Base-by-base conservation (phyloP, 2,329 filamentous ascomycete genomes). In the Pestalotiopsis sp. region DNA sequence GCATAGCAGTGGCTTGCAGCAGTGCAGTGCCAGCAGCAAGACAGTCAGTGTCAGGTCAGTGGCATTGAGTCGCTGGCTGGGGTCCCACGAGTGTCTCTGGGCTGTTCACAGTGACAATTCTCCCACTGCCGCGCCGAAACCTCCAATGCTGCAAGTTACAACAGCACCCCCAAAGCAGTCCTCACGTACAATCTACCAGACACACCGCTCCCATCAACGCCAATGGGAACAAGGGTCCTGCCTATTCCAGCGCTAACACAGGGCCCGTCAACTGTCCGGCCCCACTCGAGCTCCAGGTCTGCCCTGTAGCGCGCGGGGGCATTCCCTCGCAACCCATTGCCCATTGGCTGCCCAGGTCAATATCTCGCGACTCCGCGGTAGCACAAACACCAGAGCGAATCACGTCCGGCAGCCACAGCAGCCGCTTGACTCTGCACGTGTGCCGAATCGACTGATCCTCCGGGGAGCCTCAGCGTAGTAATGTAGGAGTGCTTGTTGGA, bases 181-280 rank as follows among this genome's bases (percentile, higher is more conserved):
- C 25, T 38, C 25, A 52, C 17, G 45, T 52, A 52, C 14, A 17
- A n/a, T 17, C 45, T 52, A 52, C 17, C 45, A 52, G 45, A 39
- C 62, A 64, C 62, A 64, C 62, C 62, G 62, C 62, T 39, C 62
- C 41, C 38, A 23, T 45, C 4, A 64, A 52, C 20, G 38, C 41
- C 23, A 27, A 39, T 23, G 41, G 38, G 14, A 23, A 25, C 62
- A 64, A 25, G 62, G 62, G 62, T 64, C 62, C 62, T 64, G n/a
- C 62, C 62, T 64, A 63, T n/a, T 36, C 25, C 36, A 36, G 31
- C 60, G 60, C 60, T 63, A 38, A 36, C 20, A 49, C 41, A 49
- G 62, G 23, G 57, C 23, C 57, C 25, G 23, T 59, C 57, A 59
- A 59, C 57, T 59, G n/a, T 14, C 13, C 5, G 20, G 23, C 57